These are phyloP conservation scores for Moricandia arvensis DNA, from an alignment of 345 rosid genomes.

Conservation along the genomic window DNA sequence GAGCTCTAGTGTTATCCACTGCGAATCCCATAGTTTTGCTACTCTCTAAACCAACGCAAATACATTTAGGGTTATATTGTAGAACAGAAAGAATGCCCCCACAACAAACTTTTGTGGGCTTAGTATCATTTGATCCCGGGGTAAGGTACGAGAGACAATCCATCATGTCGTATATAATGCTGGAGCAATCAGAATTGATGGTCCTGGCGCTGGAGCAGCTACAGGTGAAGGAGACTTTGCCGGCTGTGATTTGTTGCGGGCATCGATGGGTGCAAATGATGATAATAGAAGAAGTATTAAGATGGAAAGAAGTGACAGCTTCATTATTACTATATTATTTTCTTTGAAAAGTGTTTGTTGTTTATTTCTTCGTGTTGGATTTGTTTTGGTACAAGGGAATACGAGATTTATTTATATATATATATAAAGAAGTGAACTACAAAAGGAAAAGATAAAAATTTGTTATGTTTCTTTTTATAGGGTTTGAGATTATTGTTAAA, in stretches of 20 bases:
- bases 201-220: slow-evolving; percentile 29
- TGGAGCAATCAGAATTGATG: slow-evolving; percentile 35
- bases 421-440: neutral
- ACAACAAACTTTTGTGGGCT: slow-evolving; percentile 42
- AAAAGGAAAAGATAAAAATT: neutral
- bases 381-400: neutral
- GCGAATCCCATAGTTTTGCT: no score
- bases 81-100: slow-evolving; percentile 38
- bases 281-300: slow-evolving; percentile 14
- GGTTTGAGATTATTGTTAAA: neutral
- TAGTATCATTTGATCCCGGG: slow-evolving; percentile 1
- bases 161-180: slow-evolving; percentile 38
- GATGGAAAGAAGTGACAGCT: slow-evolving; percentile 15
- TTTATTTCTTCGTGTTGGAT: neutral
- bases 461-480: neutral
- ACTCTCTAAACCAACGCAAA: slow-evolving; percentile 33
- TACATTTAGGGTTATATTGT: no score
- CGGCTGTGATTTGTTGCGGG: neutral
- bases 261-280: slow-evolving; percentile 21
- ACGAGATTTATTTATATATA: neutral
- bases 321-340: slow-evolving; percentile 12
- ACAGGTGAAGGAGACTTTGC: neutral
- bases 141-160: slow-evolving; percentile 45
- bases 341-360: neutral
- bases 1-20: slow-evolving; percentile 46